Evolutionary conservation across 306 rosid species (phyloP).

Genomic region (Fragaria nilgerrensis): DNA sequence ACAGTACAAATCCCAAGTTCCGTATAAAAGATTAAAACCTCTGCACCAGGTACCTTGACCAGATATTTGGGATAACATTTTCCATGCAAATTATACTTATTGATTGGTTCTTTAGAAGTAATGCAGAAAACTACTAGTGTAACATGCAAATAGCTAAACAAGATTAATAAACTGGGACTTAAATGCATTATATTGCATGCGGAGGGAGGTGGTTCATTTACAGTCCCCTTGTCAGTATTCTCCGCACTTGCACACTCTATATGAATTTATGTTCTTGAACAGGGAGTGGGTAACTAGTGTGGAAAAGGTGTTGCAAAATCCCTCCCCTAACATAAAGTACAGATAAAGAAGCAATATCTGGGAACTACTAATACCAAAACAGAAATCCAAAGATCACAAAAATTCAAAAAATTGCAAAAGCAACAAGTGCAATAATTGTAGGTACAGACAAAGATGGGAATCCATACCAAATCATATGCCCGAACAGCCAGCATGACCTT

Average conservation of each 20-base stretch:
- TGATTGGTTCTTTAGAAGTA: background rate
- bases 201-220: background rate
- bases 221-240: background rate
- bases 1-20: background rate
- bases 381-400: background rate
- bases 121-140: background rate
- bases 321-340: background rate
- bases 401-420: background rate
- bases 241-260: background rate
- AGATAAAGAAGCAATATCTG: background rate
- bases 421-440: background rate
- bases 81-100: background rate
- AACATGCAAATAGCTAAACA: background rate
- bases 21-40: background rate
- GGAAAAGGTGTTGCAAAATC: background rate
- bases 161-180: background rate
- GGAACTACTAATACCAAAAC: background rate
- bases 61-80: background rate
- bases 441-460: constrained; percentile 11
- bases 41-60: background rate
- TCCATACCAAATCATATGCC: constrained; percentile 90
- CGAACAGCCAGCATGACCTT: constrained; percentile 86
- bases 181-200: background rate
- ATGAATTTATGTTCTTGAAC: background rate
- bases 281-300: background rate